These are phyloP conservation scores for Lipomyces orientalis DNA, from an alignment of 805 yeast genomes.

Conservation along the genomic window DNA sequence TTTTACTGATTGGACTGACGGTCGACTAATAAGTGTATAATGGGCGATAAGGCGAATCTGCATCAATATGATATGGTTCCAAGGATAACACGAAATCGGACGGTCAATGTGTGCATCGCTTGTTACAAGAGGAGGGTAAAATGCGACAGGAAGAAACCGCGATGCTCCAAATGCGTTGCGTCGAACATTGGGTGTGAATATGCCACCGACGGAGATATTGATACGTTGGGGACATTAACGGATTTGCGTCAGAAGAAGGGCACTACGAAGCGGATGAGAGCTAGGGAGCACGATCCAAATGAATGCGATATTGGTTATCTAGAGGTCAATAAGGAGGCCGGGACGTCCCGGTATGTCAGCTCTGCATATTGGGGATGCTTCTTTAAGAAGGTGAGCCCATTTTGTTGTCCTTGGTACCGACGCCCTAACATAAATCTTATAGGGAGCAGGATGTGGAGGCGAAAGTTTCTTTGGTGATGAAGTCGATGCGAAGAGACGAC, in stretches of 20 bases:
- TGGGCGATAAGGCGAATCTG: too few species aligned
- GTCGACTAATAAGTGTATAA: too few species aligned
- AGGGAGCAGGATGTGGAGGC: too few species aligned
- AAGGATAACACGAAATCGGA: slow-evolving; percentile 24
- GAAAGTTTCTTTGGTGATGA: too few species aligned
- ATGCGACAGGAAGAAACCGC: slow-evolving; percentile 24
- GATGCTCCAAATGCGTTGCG: slow-evolving; percentile 24
- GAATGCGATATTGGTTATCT: slow-evolving; percentile 17
- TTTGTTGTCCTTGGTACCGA: too few species aligned
- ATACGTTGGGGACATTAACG: background rate
- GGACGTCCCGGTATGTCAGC: slow-evolving; percentile 18
- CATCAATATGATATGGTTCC: too few species aligned
- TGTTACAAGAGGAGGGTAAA: slow-evolving; percentile 31
- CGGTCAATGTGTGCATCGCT: slow-evolving; percentile 24
- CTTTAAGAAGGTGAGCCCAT: slow-evolving; percentile 20
- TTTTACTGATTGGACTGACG: too few species aligned
- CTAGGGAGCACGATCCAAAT: background rate
- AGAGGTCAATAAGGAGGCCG: slow-evolving; percentile 13
- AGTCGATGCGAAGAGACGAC: background rate
- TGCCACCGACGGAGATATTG: background rate
- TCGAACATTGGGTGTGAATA: slow-evolving; percentile 24
- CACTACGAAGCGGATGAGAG: too few species aligned
- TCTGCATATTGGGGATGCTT: slow-evolving; percentile 26
- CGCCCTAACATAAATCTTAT: too few species aligned
- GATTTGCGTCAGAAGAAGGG: background rate